Evolutionary conservation across 1,284 basidiomycete species (phyloP), one percentile per base, ranked within the genome.

Genomic region (Tranzscheliella williamsii): DNA sequence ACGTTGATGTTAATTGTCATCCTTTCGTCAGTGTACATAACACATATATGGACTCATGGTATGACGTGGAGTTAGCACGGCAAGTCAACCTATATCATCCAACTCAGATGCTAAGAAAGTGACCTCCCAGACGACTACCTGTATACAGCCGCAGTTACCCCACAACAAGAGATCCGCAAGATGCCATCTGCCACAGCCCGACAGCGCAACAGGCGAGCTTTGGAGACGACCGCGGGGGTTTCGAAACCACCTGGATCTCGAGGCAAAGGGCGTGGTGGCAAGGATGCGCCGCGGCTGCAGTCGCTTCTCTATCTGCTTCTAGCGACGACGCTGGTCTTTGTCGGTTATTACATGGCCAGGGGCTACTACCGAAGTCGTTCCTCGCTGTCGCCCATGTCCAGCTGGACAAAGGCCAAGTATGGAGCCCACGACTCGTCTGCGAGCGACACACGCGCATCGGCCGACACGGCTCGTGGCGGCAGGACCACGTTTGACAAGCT

Each of bases 141-240:
- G n/a, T n/a, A n/a, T n/a, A n/a, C n/a, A n/a, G n/a, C n/a, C n/a
- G n/a, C n/a, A n/a, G n/a, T n/a, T n/a, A n/a, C n/a, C n/a, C n/a
- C n/a, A n/a, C n/a, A n/a, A n/a, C n/a, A n/a, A n/a, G n/a, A n/a
- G n/a, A n/a, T n/a, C n/a, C 26, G 2, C 26, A 34, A 24, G 18
- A 63, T 63, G 60, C 60, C 60, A 11, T 57, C 60, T 13, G 36
- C 49, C 17, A 18, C 42, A 29, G 60, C 60, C 24, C 47, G 60
- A 33, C 60, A 63, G 33, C 52, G 60, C 45, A 63, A 63, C 53
- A 63, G 57, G 23, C 41, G 60, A 3, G 60, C 60, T 1, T 31
- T 56, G 20, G 53, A 51, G 16, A 29, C 60, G 18, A 57, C 53
- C 3, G 50, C 53, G 27, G 42, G 53, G 4, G 46, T 53, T 21